Percentiles rank a stretch among this genome's conserved stretches.
Evolutionary conservation across 208 protist genomes (phyloP).

Genomic region (Vickermania ingenoplastis): DNA sequence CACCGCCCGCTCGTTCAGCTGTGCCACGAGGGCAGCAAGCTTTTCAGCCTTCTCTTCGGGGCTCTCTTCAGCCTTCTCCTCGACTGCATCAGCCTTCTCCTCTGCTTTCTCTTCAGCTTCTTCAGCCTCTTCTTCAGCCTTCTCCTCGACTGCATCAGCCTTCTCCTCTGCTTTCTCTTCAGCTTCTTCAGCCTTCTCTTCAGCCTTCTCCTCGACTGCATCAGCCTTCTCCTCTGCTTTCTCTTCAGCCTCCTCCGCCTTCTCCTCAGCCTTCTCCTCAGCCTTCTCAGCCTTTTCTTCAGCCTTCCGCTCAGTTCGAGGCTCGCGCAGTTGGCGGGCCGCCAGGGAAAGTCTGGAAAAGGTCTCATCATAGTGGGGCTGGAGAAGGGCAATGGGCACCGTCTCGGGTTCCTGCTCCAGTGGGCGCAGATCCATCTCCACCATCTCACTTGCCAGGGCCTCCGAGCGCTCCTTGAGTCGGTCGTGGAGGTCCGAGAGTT

Average conservation of each 20-base stretch:
- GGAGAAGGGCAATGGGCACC: constrained; percentile 47
- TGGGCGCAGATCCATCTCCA: constrained; percentile 31
- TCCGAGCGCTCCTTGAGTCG: constrained; percentile 54
- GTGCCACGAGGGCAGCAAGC: constrained; percentile 52
- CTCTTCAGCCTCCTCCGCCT: too few relatives aligned
- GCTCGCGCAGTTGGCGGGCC: constrained; percentile 34
- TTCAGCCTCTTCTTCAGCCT: constrained; percentile 28
- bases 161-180: constrained; percentile 58
- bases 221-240: too few relatives aligned
- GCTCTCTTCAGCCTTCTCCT: too few relatives aligned
- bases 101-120: constrained; percentile 55
- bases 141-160: constrained; percentile 9
- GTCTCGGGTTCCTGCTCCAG: constrained; percentile 43
- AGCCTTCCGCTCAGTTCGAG: constrained; percentile 24
- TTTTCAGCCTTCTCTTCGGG: constrained; percentile 47
- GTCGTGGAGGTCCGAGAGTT: background rate
- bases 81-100: too few relatives aligned
- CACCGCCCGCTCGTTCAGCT: constrained; percentile 52
- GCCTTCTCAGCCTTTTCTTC: constrained; percentile 32
- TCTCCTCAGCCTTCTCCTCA: constrained; percentile 52
- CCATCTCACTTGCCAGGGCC: constrained; percentile 49
- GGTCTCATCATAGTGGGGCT: constrained; percentile 48
- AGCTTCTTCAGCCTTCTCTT: constrained; percentile 30
- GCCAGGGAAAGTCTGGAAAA: constrained; percentile 59
- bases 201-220: constrained; percentile 30